A percentile compares a stretch with the other conserved stretches of the same genome.
Conservation (phyloP, 257 asterid species). For the Scutellaria baicalensis region DNA sequence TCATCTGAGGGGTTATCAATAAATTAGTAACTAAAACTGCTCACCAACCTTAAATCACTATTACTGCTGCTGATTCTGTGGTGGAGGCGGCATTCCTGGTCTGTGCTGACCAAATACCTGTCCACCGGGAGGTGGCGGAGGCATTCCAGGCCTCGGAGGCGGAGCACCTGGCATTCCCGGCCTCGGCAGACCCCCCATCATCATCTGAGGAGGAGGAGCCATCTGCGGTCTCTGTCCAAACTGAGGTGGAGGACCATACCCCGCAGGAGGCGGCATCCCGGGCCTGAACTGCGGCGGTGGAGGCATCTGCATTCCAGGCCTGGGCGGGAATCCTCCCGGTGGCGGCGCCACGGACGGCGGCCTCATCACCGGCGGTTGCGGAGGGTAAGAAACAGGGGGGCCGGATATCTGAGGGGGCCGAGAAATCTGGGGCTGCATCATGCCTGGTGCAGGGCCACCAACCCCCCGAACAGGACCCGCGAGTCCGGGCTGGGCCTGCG, state of each 20-base stretch:
- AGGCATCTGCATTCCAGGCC: constrained; percentile 60
- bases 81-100: constrained; percentile 94
- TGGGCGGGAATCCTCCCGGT: constrained; percentile 30
- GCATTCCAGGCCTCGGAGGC: constrained; percentile 74
- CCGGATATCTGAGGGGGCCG: constrained; percentile 71
- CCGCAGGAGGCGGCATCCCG: constrained; percentile 49
- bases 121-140: constrained; percentile 55
- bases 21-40: too few species aligned
- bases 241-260: constrained; percentile 56
- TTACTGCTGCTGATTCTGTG: constrained; percentile 62
- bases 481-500: constrained; percentile 84
- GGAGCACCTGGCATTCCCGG: constrained; percentile 83
- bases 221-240: constrained; percentile 71
- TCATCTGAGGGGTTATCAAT: too few species aligned
- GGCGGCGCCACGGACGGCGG: constrained; percentile 56
- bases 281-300: constrained; percentile 51
- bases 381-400: constrained; percentile 64
- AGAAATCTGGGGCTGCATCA: constrained; percentile 97
- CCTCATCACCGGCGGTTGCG: constrained; percentile 46
- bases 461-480: constrained; percentile 84
- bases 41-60: neutral
- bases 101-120: constrained; percentile 76
- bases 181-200: constrained; percentile 65
- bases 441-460: constrained; percentile 92
- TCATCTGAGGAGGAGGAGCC: constrained; percentile 71